These are phyloP conservation scores for Chlorophyllum brunneum DNA, from an alignment of 768 basidiomycete genomes.

Conservation along the genomic window DNA sequence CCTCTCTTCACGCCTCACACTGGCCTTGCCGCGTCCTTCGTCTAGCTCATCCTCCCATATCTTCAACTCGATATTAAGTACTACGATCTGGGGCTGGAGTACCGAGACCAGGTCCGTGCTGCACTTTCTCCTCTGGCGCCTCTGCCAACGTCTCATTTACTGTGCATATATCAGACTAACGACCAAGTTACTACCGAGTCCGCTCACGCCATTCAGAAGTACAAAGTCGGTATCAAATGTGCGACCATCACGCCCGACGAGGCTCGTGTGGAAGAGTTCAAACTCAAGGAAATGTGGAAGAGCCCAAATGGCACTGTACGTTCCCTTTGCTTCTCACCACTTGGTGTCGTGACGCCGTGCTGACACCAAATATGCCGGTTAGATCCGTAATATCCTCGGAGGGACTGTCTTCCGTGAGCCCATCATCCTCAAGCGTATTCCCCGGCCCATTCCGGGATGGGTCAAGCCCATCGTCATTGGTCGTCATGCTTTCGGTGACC, in stretches of 20 bases:
- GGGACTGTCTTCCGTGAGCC: conserved; percentile 99
- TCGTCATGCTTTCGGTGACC: conserved; percentile 96
- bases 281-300: conserved; percentile 98
- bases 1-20: neutral
- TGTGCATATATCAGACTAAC: conserved; percentile 59
- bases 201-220: conserved; percentile 89
- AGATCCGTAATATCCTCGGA: conserved; percentile 97
- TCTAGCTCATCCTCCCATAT: conserved; percentile 93
- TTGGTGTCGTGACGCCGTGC: conserved; percentile 4
- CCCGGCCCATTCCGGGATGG: conserved; percentile 96
- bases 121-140: neutral
- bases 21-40: conserved; percentile 1
- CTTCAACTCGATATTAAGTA: conserved; percentile 97
- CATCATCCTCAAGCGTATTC: conserved; percentile 87
- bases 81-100: conserved; percentile 93
- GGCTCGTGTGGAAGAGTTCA: conserved; percentile 93
- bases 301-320: conserved; percentile 92
- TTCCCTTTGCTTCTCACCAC: conserved; percentile 10
- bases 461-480: conserved; percentile 94
- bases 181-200: conserved; percentile 92
- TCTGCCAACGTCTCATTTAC: neutral
- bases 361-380: neutral
- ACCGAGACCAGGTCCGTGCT: conserved; percentile 72
- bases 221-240: conserved; percentile 98
- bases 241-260: conserved; percentile 99